A percentile compares a stretch with the other conserved stretches of the same genome.
phyloP scores from a whole-genome alignment of 495 filamentous ascomycete genomes.

The Lasiosphaeria hispida region DNA sequence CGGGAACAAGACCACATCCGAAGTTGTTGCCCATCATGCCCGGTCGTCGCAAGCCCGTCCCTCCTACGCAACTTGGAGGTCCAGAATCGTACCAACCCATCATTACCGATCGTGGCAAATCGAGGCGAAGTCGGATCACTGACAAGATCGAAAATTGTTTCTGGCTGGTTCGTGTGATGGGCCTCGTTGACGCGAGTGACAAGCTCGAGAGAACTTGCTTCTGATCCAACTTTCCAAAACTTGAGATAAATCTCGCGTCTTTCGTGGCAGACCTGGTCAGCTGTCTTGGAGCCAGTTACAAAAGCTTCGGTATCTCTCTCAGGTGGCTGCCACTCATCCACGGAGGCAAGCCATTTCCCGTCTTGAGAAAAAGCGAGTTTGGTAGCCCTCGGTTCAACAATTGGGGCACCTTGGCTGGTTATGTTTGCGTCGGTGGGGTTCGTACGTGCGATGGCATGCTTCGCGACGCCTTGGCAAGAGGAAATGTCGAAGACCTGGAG shows the following conservation, averaged over 20 bases:
- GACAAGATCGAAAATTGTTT: conserved; percentile 66
- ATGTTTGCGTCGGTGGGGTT: conserved; percentile 78
- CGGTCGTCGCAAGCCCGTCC: conserved; percentile 58
- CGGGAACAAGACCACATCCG: conserved; percentile 72
- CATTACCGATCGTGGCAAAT: conserved; percentile 82
- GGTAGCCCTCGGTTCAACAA: conserved; percentile 72
- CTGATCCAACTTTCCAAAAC: conserved; percentile 78
- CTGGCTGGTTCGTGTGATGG: conserved; percentile 56
- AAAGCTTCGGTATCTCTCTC: conserved; percentile 56
- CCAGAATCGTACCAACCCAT: conserved; percentile 77
- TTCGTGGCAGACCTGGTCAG: conserved; percentile 41
- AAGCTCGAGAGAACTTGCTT: conserved; percentile 64
- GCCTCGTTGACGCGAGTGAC: conserved; percentile 79
- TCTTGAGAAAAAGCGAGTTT: conserved; percentile 70
- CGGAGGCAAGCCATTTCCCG: conserved; percentile 86
- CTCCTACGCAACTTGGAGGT: conserved; percentile 60
- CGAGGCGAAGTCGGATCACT: conserved; percentile 61
- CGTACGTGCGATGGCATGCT: conserved; percentile 84
- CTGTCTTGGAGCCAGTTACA: conserved; percentile 35
- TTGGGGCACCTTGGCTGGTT: conserved; percentile 61
- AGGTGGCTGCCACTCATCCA: conserved; percentile 84
- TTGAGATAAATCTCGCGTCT: conserved; percentile 77
- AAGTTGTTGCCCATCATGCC: conserved; percentile 50
- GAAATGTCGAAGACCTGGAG: conserved; percentile 80
- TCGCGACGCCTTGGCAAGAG: conserved; percentile 66